phyloP scores from a whole-genome alignment of 1,284 basidiomycete species.

The Paramarasmius palmivorus region DNA sequence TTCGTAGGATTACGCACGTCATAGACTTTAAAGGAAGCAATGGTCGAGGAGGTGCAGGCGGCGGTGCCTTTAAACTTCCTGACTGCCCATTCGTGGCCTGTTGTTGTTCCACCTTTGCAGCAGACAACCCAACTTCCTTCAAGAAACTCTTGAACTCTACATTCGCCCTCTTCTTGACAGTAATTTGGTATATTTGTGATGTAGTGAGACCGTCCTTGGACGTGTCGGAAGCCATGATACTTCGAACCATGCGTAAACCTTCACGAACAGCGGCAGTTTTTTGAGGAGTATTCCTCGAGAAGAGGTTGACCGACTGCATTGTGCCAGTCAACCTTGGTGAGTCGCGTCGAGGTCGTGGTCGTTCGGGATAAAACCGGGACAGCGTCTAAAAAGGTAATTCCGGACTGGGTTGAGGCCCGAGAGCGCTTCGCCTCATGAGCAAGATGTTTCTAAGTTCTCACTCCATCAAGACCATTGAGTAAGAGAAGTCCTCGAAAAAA shows the following conservation, averaged over 20 bases:
- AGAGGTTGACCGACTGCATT: constrained; percentile 1
- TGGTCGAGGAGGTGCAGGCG: constrained; percentile 35
- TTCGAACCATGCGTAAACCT: constrained; percentile 35
- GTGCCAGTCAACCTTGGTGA: not conserved
- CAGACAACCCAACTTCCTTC: constrained; percentile 11
- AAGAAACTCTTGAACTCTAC: constrained; percentile 17
- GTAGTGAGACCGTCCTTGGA: constrained; percentile 36
- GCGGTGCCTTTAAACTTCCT: constrained; percentile 4
- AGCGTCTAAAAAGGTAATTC: too few species aligned
- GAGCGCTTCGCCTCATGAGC: too few species aligned
- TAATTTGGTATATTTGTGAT: constrained; percentile 43
- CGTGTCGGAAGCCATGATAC: constrained; percentile 31
- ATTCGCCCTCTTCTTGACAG: constrained; percentile 32
- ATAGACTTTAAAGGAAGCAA: constrained; percentile 53
- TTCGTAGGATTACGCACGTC: constrained; percentile 33
- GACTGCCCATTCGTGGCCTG: constrained; percentile 3
- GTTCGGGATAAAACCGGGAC: too few species aligned
- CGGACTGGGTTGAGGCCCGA: too few species aligned
- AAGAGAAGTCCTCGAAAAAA: too few species aligned
- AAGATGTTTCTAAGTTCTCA: too few species aligned
- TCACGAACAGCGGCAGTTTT: constrained; percentile 29
- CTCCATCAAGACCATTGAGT: too few species aligned
- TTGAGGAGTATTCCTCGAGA: constrained; percentile 17
- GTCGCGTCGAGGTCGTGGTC: too few species aligned
- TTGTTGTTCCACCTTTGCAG: constrained; percentile 4